These are phyloP conservation scores for Penicillium sp. DNA, from an alignment of 2,329 filamentous ascomycete species.

Conservation along the genomic window DNA sequence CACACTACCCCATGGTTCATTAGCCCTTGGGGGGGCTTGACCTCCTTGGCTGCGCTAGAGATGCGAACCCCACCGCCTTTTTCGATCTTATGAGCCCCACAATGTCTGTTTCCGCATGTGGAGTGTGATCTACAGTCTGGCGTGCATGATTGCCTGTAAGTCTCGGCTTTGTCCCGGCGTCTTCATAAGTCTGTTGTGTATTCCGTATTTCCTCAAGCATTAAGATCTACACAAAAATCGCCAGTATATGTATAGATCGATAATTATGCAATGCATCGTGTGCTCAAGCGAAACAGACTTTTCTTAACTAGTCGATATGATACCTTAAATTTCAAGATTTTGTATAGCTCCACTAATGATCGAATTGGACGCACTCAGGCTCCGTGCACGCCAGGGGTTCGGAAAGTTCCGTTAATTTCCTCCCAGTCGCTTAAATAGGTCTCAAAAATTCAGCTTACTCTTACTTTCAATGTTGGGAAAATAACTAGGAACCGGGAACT, in stretches of 20 bases:
- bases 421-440: neutral
- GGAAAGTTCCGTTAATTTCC: neutral
- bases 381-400: neutral
- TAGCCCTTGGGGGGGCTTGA: neutral
- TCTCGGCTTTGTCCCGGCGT: neutral
- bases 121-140: neutral
- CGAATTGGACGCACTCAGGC: neutral
- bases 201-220: too few relatives aligned
- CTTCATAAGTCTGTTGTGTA: neutral
- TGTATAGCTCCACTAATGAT: neutral
- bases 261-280: neutral
- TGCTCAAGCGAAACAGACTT: neutral
- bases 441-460: neutral
- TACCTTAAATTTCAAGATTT: neutral
- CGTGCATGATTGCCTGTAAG: neutral
- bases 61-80: neutral
- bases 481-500: neutral
- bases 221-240: neutral
- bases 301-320: neutral
- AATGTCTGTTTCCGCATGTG: neutral
- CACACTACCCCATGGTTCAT: neutral
- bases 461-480: neutral
- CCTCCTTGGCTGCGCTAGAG: constrained; percentile 3
- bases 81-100: constrained; percentile 6
- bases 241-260: neutral